Evolutionary conservation across 1,139 yeast genomes (phyloP), one percentile per base, ranked within the genome.

Genomic region (Debaryomyces sp.): DNA sequence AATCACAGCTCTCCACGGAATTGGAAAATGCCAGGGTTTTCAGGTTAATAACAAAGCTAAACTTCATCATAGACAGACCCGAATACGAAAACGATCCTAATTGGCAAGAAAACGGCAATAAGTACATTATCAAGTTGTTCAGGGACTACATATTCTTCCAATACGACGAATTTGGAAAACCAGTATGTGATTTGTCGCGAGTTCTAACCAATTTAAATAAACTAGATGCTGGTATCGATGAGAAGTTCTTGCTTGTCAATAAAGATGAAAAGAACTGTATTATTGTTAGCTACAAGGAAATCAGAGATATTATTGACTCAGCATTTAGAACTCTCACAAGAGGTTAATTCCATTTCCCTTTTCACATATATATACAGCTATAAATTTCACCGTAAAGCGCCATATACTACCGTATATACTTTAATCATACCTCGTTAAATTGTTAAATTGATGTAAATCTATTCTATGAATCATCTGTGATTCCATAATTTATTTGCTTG

Each of bases 171-270:
- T 68, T 70, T 32, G 96, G 96, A 15, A 80, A 80, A 58, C 91
- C 96, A 2, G 81, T 85, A 3, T 73, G 90, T 49, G 97, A 95
- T 67, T 73, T 94, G 57, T 85, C 92, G 1, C 90, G 91, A 63
- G 95, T 92, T 4, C 72, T 95, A 54, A 74, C 82, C 45, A 82
- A 87, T 56, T 72, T 94, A 59, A 94, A 94, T 69, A 94, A 94
- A 66, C 73, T 94, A 51, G 99, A 95, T 64, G 96, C 95, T 12
- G 99, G 98, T 1, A 80, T 87, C 41, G 94, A 89, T 46, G 99
- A 94, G 65, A 84, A 82, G 59, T 69, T 94, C 24, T 72, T 91
- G 62, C 76, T 94, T 51, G 89, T 90, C 6, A 85, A 95, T 27
- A 79, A 87, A 15, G 97, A 92, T 64, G 96, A 91, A 62, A 84